A percentile compares a stretch with the other conserved stretches of the same genome.
These are phyloP conservation scores for Galeopsis tetrahit DNA, from an alignment of 257 asterid genomes.

Conservation along the genomic window DNA sequence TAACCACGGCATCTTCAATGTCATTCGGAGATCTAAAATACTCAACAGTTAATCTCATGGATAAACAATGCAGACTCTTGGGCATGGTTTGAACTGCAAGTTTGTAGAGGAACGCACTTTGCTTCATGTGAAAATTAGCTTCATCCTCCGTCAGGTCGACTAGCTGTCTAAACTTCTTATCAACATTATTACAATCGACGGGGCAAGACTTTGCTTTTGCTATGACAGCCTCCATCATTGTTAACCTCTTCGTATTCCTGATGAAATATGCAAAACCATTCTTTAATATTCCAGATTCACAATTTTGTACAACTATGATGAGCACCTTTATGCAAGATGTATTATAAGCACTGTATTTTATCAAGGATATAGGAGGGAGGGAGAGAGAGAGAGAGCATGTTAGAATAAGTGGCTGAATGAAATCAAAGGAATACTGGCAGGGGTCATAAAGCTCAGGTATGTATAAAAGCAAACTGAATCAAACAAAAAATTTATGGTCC, in stretches of 20 bases:
- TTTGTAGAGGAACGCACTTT: slow-evolving; percentile 96
- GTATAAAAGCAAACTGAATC: background rate
- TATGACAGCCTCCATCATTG: slow-evolving; percentile 74
- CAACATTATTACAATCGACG: slow-evolving; percentile 92
- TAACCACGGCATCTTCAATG: slow-evolving; percentile 50
- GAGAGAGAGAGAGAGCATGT: background rate
- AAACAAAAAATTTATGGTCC: background rate
- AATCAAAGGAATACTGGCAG: background rate
- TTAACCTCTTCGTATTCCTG: slow-evolving; percentile 70
- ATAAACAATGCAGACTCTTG: slow-evolving; percentile 92
- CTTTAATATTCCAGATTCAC: slow-evolving; percentile 25
- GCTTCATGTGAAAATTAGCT: slow-evolving; percentile 92
- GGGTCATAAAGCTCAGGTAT: background rate
- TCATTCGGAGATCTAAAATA: slow-evolving; percentile 73
- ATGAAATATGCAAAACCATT: slow-evolving; percentile 37
- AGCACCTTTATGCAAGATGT: slow-evolving; percentile 13
- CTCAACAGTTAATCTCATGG: slow-evolving; percentile 94
- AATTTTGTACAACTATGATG: slow-evolving; percentile 11
- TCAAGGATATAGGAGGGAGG: background rate
- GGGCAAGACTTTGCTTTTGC: slow-evolving; percentile 75
- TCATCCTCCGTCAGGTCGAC: slow-evolving; percentile 96
- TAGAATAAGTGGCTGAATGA: background rate
- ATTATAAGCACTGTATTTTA: slow-evolving; percentile 12
- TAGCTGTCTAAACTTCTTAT: slow-evolving; percentile 93
- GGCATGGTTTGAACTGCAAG: slow-evolving; percentile 98